Evolutionary conservation across 306 rosid species (phyloP), one percentile per base, ranked within the genome.

Genomic region (Inga leiocalycina): DNA sequence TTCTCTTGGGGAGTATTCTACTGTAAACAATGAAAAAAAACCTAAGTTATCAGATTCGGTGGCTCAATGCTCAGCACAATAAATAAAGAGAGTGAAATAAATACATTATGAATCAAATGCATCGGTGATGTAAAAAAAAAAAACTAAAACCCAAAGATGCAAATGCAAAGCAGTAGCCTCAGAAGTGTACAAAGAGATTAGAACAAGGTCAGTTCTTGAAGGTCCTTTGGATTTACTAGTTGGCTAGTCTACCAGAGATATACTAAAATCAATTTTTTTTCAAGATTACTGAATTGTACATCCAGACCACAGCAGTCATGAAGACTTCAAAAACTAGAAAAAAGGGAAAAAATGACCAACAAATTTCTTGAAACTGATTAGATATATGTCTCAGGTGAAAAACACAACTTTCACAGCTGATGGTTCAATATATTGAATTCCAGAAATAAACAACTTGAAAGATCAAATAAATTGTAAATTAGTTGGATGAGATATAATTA

Each of bases 1-100:
- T 80, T 75, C 52, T 67, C 87, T 56, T 45, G 88, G 72, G n/a
- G 91, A 88, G 68, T 71, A 80, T 84, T 94, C 97, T 57, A 89
- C 97, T 97, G 93, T 81, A 91, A 89, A 75, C 52, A 52, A 16
- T 57, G 62, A n/a, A n/a, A 51, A 27, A 79, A 80, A 71, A 24
- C 44, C 52, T 71, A 39, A 24, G 79, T 70, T 73, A 30, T 65
- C 27, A 73, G 69, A 81, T 79, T 71, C 46, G 70, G 46, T 76
- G 74, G 10, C n/a, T 79, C 69, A 84, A 82, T 71, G 79, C 65
- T 65, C 56, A 32, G 75, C 52, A 79, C 74, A 75, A 45, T 67
- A 65, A 10, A 32, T 74, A 77, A 86, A 87, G 52, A n/a, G 81
- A 56, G 61, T 14, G 71, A 46, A 74, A 79, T 41, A 35, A 68